Conservation (phyloP, 805 yeast genomes). For the Candida patagonica region DNA sequence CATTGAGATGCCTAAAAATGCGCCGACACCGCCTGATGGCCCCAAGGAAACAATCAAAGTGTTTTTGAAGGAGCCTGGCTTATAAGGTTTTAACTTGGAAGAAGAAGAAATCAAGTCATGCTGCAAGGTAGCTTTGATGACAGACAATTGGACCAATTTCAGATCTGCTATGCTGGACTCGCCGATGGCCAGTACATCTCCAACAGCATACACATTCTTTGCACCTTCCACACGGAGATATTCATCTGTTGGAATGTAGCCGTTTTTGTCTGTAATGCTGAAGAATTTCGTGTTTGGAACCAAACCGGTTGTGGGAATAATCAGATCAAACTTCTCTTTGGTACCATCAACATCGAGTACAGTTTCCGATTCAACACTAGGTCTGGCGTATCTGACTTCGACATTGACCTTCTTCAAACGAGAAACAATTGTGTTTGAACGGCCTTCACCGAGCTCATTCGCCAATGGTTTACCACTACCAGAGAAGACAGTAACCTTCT, state of each 20-base stretch:
- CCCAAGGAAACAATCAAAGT: constrained; percentile 14
- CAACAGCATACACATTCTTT: constrained; percentile 12
- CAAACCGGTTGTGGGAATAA: constrained; percentile 13
- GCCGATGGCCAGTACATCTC: constrained; percentile 13
- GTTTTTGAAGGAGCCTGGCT: background rate
- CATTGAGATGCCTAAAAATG: constrained; percentile 11
- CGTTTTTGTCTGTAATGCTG: constrained; percentile 9
- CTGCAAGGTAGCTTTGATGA: constrained; percentile 9
- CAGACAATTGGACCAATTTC: constrained; percentile 5
- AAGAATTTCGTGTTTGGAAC: constrained; percentile 16
- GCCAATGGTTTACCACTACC: constrained; percentile 13
- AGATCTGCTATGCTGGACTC: constrained; percentile 11
- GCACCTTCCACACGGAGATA: constrained; percentile 12
- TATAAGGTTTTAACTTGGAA: constrained; percentile 2
- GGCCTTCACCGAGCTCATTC: constrained; percentile 6
- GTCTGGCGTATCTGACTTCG: constrained; percentile 10
- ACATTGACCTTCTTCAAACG: constrained; percentile 16
- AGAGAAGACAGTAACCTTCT: constrained; percentile 28
- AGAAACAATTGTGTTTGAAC: constrained; percentile 11
- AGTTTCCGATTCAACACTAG: constrained; percentile 4
- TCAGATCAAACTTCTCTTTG: constrained; percentile 9
- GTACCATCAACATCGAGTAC: constrained; percentile 12
- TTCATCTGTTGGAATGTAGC: constrained; percentile 12
- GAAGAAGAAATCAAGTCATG: constrained; percentile 10
- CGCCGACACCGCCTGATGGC: constrained; percentile 16